Evolutionary conservation across 306 rosid species (phyloP), one percentile per base, ranked within the genome.

Genomic region (Calophaca sinica): DNA sequence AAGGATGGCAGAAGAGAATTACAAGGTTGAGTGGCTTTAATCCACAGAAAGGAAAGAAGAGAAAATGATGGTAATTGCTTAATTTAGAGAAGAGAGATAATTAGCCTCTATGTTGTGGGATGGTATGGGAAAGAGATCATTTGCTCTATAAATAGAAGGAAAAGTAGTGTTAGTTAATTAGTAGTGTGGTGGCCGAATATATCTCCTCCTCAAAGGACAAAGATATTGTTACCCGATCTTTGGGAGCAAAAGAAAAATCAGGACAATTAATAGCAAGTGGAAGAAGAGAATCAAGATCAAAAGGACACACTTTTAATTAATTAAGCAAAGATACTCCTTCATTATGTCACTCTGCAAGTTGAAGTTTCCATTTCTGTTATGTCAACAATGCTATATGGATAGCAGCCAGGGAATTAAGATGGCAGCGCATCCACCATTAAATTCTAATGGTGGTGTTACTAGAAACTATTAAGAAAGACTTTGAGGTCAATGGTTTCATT

Each of bases 111-210:
- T 65, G 81, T 76, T 80, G 77, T 83, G 80, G 79, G 65, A 69
- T 72, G 80, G 85, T 42, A 45, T 82, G 79, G 28, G 73, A 73
- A 78, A 73, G 71, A 79, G 75, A 66, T 72, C 33, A 70, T 88
- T 44, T 11, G 86, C 68, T 87, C 73, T 86, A 84, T 86, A 91
- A 62, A 85, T 83, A 83, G 85, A 69, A 73, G 76, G 85, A 69
- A 69, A 83, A 84, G 74, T 68, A 8, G 52, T 50, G 33, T 33
- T 33, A 33, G 36, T 33, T 20, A 20, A 20, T 48, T 74, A 62
- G 83, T 83, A 29, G 75, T 60, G 66, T 81, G 80, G 62, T 81
- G 89, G 75, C 26, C 46, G 87, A 85, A 88, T 84, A 88, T 88
- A 87, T 91, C 85, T 81, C 81, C 80, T 35, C 81, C 80, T 36